A percentile compares a stretch with the other conserved stretches of the same genome.
Conservation (phyloP, 2,329 filamentous ascomycete genomes). For the Decorospora gaudefroyi region DNA sequence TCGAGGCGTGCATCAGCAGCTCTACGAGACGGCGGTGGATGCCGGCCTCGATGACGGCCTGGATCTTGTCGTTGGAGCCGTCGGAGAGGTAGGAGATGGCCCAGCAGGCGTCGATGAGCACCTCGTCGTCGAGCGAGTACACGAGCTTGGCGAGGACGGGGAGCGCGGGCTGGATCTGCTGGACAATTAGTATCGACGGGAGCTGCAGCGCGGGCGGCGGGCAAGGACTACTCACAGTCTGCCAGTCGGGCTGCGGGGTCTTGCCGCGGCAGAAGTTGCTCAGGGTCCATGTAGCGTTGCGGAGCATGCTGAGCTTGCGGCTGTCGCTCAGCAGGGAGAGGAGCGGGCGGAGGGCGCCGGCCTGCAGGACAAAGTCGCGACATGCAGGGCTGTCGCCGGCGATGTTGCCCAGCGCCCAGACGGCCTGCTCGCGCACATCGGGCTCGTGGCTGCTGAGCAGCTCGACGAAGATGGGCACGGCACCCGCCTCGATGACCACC, state of each 20-base stretch:
- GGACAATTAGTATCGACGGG: constrained; percentile 19
- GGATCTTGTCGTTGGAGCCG: constrained; percentile 98
- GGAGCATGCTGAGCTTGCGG: constrained; percentile 98
- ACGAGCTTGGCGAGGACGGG: constrained; percentile 96
- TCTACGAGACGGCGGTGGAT: constrained; percentile 96
- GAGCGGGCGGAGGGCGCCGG: constrained; percentile 87
- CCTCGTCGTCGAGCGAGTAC: constrained; percentile 97
- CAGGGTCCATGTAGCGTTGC: constrained; percentile 97
- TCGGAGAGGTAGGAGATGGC: constrained; percentile 98
- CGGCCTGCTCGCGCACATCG: constrained; percentile 96
- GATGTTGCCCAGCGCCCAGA: constrained; percentile 98
- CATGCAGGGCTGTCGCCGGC: constrained; percentile 97
- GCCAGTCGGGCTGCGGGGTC: constrained; percentile 98
- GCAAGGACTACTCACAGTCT: constrained; percentile 68
- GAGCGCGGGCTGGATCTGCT: constrained; percentile 87
- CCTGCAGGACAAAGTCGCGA: constrained; percentile 92
- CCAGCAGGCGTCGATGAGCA: constrained; percentile 99
- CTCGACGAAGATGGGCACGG: constrained; percentile 98
- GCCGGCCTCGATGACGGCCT: constrained; percentile 96
- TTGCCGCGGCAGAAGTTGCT: constrained; percentile 99
- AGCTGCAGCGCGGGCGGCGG: neutral
- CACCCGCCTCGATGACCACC: constrained; percentile 97
- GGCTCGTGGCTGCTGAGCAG: constrained; percentile 93
- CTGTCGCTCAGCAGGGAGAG: constrained; percentile 91
- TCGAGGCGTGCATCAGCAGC: constrained; percentile 96